Conservation (phyloP, 176 grass and related monocot species). For the Thalia dealbata region DNA sequence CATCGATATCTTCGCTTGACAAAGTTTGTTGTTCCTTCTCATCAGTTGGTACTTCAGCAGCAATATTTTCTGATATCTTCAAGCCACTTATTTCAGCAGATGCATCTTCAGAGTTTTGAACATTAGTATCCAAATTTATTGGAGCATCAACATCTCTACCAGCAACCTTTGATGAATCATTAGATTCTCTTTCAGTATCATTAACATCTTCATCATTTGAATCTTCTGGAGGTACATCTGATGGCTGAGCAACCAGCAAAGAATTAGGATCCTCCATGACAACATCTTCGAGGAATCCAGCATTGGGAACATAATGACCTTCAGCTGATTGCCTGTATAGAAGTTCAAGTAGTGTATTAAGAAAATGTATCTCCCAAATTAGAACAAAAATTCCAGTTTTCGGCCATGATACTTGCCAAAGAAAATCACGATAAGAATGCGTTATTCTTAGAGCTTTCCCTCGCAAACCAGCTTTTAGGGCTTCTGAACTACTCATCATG, state of each 20-base stretch:
- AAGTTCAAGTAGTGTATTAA: neutral
- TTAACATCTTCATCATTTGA: slow-evolving; percentile 26
- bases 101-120: slow-evolving; percentile 41
- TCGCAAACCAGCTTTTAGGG: slow-evolving; percentile 61
- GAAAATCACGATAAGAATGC: slow-evolving; percentile 71
- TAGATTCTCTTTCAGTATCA: slow-evolving; percentile 20
- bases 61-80: slow-evolving; percentile 35
- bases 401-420: slow-evolving; percentile 58
- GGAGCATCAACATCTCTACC: slow-evolving; percentile 15
- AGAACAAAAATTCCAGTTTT: neutral
- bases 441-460: slow-evolving; percentile 77
- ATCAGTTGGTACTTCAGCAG: slow-evolving; percentile 30
- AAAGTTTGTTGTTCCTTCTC: slow-evolving; percentile 55
- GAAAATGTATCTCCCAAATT: neutral
- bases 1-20: slow-evolving; percentile 75
- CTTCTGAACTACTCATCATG: slow-evolving; percentile 62
- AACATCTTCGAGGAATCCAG: slow-evolving; percentile 75
- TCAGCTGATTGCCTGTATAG: slow-evolving; percentile 78
- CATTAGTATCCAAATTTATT: slow-evolving; percentile 2
- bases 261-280: slow-evolving; percentile 74
- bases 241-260: slow-evolving; percentile 30
- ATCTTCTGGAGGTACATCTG: slow-evolving; percentile 24
- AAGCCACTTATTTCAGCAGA: slow-evolving; percentile 33
- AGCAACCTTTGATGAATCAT: slow-evolving; percentile 29
- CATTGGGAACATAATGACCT: slow-evolving; percentile 71